Evolutionary conservation across 345 rosid genomes (phyloP), one percentile per base, ranked within the genome.

Genomic region (Eucalyptus marginata): DNA sequence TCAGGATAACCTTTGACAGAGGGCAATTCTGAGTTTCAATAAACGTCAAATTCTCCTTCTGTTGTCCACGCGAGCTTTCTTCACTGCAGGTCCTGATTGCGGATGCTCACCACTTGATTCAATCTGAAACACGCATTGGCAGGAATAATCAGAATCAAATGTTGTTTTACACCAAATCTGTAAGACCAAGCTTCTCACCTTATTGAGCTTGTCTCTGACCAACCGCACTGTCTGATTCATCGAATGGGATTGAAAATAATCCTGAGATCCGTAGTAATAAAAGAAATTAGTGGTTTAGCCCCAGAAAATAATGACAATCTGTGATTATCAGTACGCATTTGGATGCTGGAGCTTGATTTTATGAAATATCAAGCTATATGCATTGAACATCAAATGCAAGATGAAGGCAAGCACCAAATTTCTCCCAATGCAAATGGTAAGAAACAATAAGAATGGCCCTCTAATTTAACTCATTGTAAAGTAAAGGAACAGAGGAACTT

Each of bases 181-280:
- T 10, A 86, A 68, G 20, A 52, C 22, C 22, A 89, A 80, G 33
- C 50, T 89, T 80, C 62, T 93, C 91, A 96, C 99, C 98, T 96
- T 94, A 86, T 94, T 88, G 87, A 98, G 99, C 92, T 96, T 98
- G 84, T 96, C 96, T 90, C 98, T 90, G 13, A 97, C 98, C 89
- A 91, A 89, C 81, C 88, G 92, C 86, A 95, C 98, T 2, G 98
- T 96, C 90, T 92, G 95, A 91, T 98, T 97, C 99, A 97, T 98
- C 36, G 98, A 98, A 24, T 92, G 92, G 8, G 95, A 95, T 44
- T 93, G 90, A 90, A 98, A 97, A 89, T 97, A 97, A 64, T 96
- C 99, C 98, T 98, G 94, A 81, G 88, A 92, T 86, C 68, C 25
- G 1, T n/a, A 10, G 13, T 76, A 10, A 76, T 76, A 40, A 20